phyloP scores from a whole-genome alignment of 2,329 filamentous ascomycete genomes.

The Aschersonia sp. region DNA sequence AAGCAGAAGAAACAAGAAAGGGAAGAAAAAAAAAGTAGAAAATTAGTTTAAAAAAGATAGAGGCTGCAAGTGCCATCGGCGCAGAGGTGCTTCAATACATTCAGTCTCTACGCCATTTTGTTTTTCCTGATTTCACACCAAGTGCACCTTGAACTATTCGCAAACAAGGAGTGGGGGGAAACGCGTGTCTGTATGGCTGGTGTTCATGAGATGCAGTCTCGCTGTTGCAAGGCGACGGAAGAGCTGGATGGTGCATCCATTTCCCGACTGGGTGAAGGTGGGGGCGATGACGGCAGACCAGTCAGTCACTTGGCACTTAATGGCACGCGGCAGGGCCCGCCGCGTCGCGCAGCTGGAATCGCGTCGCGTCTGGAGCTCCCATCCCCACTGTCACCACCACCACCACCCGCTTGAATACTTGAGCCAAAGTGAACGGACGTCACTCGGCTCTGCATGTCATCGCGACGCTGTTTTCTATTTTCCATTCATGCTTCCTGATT shows the following conservation, averaged over 20 bases:
- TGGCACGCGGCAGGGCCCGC: conserved; percentile 2
- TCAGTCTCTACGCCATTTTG: neutral
- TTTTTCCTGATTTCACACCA: neutral
- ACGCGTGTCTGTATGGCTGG: no score
- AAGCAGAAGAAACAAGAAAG: neutral
- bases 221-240: no score
- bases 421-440: no score
- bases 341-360: conserved; percentile 8
- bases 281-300: neutral
- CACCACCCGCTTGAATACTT: conserved; percentile 8
- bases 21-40: neutral
- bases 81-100: conserved; percentile 2
- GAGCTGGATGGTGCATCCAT: no score
- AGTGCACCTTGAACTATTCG: no score
- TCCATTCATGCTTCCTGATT: neutral
- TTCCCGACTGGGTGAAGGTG: neutral
- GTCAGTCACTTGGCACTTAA: neutral
- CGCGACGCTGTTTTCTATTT: neutral
- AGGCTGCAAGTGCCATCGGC: conserved; percentile 7
- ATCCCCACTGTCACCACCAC: neutral
- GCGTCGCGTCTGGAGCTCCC: conserved; percentile 16
- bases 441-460: no score
- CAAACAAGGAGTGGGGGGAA: no score
- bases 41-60: conserved; percentile 5
- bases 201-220: no score